A percentile compares a stretch with the other conserved stretches of the same genome.
phyloP scores from a whole-genome alignment of 2,329 filamentous ascomycete species.

The Sordariomycetes sp. region DNA sequence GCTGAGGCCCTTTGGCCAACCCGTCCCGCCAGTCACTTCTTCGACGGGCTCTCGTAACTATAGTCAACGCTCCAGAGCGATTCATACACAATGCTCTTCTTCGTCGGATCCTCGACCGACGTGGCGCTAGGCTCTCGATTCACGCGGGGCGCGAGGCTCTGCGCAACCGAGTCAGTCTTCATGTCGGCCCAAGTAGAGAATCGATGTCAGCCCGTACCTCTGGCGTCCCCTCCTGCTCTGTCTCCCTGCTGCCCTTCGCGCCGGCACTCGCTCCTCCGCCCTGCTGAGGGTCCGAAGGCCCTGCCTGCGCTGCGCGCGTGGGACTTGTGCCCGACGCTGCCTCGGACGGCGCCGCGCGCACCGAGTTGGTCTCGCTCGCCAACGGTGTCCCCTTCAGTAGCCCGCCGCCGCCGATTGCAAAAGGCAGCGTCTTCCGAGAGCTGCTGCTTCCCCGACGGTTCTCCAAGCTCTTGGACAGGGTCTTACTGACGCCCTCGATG shows the following conservation, averaged over 20 bases:
- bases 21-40: conserved; percentile 6
- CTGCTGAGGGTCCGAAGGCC: neutral
- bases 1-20: neutral
- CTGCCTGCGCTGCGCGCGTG: neutral
- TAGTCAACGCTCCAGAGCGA: conserved; percentile 51
- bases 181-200: conserved; percentile 35
- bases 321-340: conserved; percentile 29
- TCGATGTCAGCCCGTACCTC: conserved; percentile 46
- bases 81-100: conserved; percentile 49
- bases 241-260: conserved; percentile 8
- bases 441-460: conserved; percentile 81
- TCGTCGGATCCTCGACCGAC: conserved; percentile 26
- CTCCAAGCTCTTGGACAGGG: conserved; percentile 78
- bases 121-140: conserved; percentile 27
- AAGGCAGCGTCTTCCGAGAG: conserved; percentile 64
- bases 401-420: conserved; percentile 30
- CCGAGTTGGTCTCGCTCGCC: conserved; percentile 48
- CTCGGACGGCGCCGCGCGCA: conserved; percentile 36
- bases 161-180: conserved; percentile 18
- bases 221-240: conserved; percentile 15
- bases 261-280: neutral
- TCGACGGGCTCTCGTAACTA: conserved; percentile 34
- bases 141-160: conserved; percentile 10
- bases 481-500: conserved; percentile 66
- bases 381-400: conserved; percentile 38